phyloP scores from a whole-genome alignment of 495 filamentous ascomycete species.

The Aspergillus cavernicola region DNA sequence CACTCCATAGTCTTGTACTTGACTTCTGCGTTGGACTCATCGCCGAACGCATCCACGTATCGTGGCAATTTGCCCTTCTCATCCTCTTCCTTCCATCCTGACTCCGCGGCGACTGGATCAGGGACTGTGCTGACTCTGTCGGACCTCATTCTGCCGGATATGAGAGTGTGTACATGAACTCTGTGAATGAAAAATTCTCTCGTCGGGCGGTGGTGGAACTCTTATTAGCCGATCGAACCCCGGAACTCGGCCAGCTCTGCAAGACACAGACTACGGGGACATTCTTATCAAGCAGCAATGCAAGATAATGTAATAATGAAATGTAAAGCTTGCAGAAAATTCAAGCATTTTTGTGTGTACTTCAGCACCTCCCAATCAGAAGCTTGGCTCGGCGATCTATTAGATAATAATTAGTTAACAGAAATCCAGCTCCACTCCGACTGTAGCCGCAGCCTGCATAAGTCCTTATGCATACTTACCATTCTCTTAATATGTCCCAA shows the following conservation, averaged over 20 bases:
- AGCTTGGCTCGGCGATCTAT: slow-evolving; percentile 7
- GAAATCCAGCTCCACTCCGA: not conserved
- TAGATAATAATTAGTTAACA: not conserved
- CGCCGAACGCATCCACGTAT: slow-evolving; percentile 38
- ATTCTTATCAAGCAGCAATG: not conserved
- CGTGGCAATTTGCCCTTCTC: not conserved
- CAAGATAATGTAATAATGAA: not conserved
- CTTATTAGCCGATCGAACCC: not conserved
- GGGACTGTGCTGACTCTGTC: not conserved
- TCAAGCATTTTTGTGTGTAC: slow-evolving; percentile 29
- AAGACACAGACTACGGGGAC: not conserved
- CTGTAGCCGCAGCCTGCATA: not conserved
- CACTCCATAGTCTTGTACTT: slow-evolving; percentile 48
- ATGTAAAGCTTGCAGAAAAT: slow-evolving; percentile 31
- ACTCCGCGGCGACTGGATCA: not conserved
- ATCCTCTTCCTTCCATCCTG: not conserved
- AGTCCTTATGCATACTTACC: too few species aligned
- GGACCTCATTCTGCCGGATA: not conserved
- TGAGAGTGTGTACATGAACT: not conserved
- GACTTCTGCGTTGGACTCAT: slow-evolving; percentile 41
- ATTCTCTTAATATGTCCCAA: too few species aligned
- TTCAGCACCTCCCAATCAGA: slow-evolving; percentile 35
- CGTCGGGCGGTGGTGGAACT: not conserved
- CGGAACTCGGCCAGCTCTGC: not conserved
- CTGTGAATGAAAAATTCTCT: not conserved